Evolutionary conservation across 768 basidiomycete species (phyloP), one percentile per base, ranked within the genome.

Genomic region (Xerocomellus chrysenteron): DNA sequence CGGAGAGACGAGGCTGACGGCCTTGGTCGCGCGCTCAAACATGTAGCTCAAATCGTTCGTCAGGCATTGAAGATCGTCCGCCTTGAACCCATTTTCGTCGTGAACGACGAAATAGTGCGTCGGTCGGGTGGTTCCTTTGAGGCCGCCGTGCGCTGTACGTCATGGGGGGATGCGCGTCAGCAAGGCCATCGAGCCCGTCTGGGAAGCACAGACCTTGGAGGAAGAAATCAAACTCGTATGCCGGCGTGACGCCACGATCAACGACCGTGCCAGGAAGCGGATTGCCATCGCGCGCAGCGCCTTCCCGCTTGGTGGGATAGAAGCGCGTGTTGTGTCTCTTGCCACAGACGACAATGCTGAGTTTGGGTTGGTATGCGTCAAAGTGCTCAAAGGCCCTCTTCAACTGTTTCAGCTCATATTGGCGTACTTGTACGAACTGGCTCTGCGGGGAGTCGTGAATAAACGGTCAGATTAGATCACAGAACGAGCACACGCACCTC

Each of bases 281-380:
- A 48, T 83, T 82, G 3, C 82, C 82, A 36, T 80, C 74, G 1
- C 41, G 32, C 33, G 78, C 79, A 0, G 78, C 79, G 16, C 70
- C 62, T 26, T 52, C 56, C 14, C 64, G 57, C 19, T 73, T 70
- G 4, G 76, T 78, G 36, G 82, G 80, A 65, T 75, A 84, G 67
- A 83, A 83, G 14, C 82, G 78, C 9, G 82, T 82, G 62, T 82
- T 74, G 57, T 84, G 82, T 10, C 83, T 74, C 63, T 83, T 83
- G 44, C 80, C 81, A 61, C 82, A 83, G 46, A 83, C 70, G 55
- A 81, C 71, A 53, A 84, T 79, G n/a, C 77, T 79, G 12, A 83
- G 67, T 59, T 77, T 78, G 0, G 82, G 82, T 12, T 48, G 54
- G 67, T 82, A 83, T 9, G 68, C 58, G 43, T 59, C 68, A 60